Evolutionary conservation across 306 rosid genomes (phyloP), one percentile per base, ranked within the genome.

Genomic region (Myrica gale): DNA sequence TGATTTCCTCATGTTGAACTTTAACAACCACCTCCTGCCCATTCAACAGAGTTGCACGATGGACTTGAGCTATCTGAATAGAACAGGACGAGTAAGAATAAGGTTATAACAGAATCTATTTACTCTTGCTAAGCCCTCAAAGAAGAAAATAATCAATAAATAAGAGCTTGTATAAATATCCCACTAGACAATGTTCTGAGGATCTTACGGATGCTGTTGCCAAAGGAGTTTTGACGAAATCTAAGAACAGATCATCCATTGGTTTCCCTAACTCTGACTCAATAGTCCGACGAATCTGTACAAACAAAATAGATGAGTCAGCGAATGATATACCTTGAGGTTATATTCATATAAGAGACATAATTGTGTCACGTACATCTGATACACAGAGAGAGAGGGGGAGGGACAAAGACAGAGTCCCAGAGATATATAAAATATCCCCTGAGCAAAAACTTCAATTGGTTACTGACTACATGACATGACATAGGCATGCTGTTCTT

Each of bases 121-220:
- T 68, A 10, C 32, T 21, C 41, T 23, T 23, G 0, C 41, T 58
- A 7, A 13, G 1, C 42, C 45, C 19, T 2, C n/a, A 16, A 54
- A 54, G 9, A 26, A 71, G 60, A 46, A 50, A 68, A 86, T 62
- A 73, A 61, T 9, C 10, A 10, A 45, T 5, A 45, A 9, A 45
- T 39, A 76, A 81, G 67, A 82, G 71, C 74, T 20, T 43, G 66
- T 50, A 68, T 79, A 26, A 42, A 68, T 82, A 68, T 61, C 80
- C 80, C 65, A 71, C 77, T 48, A 79, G 61, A 69, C 74, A 68
- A 74, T 58, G 80, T 76, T 46, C 39, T 20, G 51, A 77, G 75
- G 76, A 78, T 80, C 97, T 86, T 92, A 96, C 98, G 0, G 99
- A 96, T 74, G 98, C 99, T 44, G 99, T 96, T 77, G 99, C 99